phyloP scores from a whole-genome alignment of 768 basidiomycete species.

The Boletus pseudo-olivaceus region DNA sequence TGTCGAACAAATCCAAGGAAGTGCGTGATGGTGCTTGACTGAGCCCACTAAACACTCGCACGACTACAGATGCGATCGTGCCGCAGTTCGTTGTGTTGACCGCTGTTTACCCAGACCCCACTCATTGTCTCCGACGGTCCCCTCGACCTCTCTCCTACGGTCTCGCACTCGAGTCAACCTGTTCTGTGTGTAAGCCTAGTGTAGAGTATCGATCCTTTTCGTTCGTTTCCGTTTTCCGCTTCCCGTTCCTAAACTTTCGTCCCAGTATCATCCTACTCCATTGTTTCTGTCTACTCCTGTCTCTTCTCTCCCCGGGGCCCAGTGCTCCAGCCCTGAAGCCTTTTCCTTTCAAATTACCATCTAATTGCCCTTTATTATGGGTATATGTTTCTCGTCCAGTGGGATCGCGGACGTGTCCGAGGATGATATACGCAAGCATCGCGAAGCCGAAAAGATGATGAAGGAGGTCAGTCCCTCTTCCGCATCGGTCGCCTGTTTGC shows the following conservation, averaged over 20 bases:
- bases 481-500: neutral
- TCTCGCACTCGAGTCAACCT: constrained; percentile 9
- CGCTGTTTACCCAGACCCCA: constrained; percentile 14
- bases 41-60: neutral
- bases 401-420: constrained; percentile 59
- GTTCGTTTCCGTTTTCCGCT: neutral
- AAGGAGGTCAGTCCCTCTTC: constrained; percentile 53
- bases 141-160: neutral
- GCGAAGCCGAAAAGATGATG: constrained; percentile 73
- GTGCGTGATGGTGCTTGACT: neutral
- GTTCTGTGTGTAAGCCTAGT: constrained; percentile 18
- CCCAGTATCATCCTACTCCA: neutral
- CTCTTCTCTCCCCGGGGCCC: constrained; percentile 3
- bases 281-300: neutral
- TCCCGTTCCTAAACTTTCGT: neutral
- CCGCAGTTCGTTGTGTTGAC: constrained; percentile 16
- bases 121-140: neutral
- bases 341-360: constrained; percentile 5
- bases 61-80: neutral
- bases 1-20: neutral
- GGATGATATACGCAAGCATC: constrained; percentile 61
- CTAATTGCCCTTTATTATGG: constrained; percentile 45
- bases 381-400: constrained; percentile 70
- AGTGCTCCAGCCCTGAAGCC: constrained; percentile 9
- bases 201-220: constrained; percentile 3